A percentile compares a stretch with the other conserved stretches of the same genome.
phyloP scores from a whole-genome alignment of 2,329 filamentous ascomycete species.

The Neocatenulostroma microsporum region DNA sequence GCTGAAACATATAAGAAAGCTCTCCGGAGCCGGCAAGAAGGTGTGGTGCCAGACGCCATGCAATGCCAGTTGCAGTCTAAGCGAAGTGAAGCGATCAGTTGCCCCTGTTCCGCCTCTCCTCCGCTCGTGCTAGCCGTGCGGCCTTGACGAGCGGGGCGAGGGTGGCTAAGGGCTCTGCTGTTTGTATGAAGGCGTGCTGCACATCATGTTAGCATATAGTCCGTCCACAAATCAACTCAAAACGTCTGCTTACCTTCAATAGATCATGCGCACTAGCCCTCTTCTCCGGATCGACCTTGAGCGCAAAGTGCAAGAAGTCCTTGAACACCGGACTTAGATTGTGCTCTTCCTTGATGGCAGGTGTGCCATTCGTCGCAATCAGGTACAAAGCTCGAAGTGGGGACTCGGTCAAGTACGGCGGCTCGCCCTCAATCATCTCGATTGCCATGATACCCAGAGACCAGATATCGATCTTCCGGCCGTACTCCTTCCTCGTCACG shows the following conservation, averaged over 20 bases:
- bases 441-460: conserved; percentile 98
- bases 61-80: conserved; percentile 1
- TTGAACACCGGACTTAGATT: conserved; percentile 72
- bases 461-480: conserved; percentile 98
- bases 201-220: conserved; percentile 10
- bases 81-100: conserved; percentile 10
- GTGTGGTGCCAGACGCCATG: neutral
- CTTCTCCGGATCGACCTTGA: conserved; percentile 97
- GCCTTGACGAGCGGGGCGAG: conserved; percentile 81
- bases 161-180: conserved; percentile 51
- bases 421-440: conserved; percentile 99
- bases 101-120: conserved; percentile 55
- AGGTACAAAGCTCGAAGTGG: conserved; percentile 87
- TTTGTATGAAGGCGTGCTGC: conserved; percentile 44
- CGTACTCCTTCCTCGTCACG: conserved; percentile 94
- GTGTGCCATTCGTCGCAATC: conserved; percentile 94
- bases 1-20: too few relatives aligned
- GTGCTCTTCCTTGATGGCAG: conserved; percentile 87
- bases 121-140: conserved; percentile 73
- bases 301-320: conserved; percentile 84
- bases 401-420: conserved; percentile 91
- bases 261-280: conserved; percentile 90
- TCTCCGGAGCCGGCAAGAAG: neutral
- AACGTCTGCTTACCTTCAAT: conserved; percentile 61
- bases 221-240: conserved; percentile 3